These are phyloP conservation scores for Globisporangium camurandrum DNA, from an alignment of 352 stramenopile genomes.

Conservation along the genomic window DNA sequence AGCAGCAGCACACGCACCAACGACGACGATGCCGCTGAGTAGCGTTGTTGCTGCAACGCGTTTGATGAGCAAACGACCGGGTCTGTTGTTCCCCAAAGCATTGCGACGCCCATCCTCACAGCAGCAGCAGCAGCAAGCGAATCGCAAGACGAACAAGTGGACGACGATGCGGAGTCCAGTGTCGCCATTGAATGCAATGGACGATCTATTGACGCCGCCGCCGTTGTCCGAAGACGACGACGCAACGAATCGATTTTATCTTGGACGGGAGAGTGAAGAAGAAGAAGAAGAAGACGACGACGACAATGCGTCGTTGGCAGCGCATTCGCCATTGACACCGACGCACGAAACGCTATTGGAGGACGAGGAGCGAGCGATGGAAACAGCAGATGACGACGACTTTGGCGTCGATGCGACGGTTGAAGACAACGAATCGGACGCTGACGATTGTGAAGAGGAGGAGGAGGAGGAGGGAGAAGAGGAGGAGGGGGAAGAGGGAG, in stretches of 20 bases:
- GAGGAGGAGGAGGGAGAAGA: too few species aligned
- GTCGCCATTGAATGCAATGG: conserved; percentile 17
- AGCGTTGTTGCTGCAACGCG: conserved; percentile 45
- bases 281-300: too few species aligned
- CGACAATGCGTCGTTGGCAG: too few species aligned
- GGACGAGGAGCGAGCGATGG: conserved; percentile 3
- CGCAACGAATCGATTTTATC: too few species aligned
- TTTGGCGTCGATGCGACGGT: conserved; percentile 4
- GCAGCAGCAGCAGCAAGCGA: too few species aligned
- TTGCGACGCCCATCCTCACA: too few species aligned
- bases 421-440: conserved; percentile 1
- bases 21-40: too few species aligned
- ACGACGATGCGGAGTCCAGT: conserved; percentile 5
- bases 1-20: background rate
- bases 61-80: conserved; percentile 68
- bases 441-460: too few species aligned
- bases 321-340: too few species aligned
- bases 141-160: conserved; percentile 5
- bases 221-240: conserved; percentile 17
- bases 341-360: too few species aligned
- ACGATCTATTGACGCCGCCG: conserved; percentile 19
- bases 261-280: too few species aligned
- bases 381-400: conserved; percentile 4
- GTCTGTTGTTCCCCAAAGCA: conserved; percentile 59
- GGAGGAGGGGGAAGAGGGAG: too few species aligned